Evolutionary conservation across 2,329 filamentous ascomycete genomes (phyloP), one percentile per base, ranked within the genome.

Genomic region (Elsinoe fawcettii): DNA sequence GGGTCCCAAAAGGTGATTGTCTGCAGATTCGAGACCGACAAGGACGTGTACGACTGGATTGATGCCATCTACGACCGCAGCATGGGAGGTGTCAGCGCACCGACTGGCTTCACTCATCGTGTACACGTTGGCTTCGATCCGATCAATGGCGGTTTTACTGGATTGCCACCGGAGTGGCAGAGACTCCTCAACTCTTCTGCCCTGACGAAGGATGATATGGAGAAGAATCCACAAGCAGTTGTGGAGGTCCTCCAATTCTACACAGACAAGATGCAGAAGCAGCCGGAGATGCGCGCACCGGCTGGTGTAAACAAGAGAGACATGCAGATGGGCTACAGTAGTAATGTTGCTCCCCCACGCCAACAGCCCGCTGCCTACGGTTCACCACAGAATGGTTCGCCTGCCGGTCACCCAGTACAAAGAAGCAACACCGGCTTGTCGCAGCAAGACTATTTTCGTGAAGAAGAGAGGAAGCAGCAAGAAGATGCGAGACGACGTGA

Each of bases 21-120:
- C 62, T 93, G 96, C 71, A 90, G 88, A 70, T 90, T 97, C 66
- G 95, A 96, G 74, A 87, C 85, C 58, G 93, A 99, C 67, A 92
- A 96, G 68, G 93, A 99, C 65, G 84, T 99, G 56, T 99, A 99
- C 72, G 90, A 95, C 66, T 99, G 93, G 93, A 96, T 97, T 67
- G 93, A 99, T 72, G 89, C 91, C 70, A 95, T 99, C 63, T 97
- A 97, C 70, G 90, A 92, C 65, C 87, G 92, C 62, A 97, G 92
- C 71, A 96, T 97, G 90, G 91, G 93, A 60, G 93, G 93, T 65
- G 93, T 99, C 58, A 96, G 92, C 74, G 96, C 97, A 72, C 93
- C 93, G 5, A 97, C 93, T 63, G 96, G 97, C 76, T 99, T 99
- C 75, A 90, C 88, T 22, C 93, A 99, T 70, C 87, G 91, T 47